Conservation (phyloP, 2,329 filamentous ascomycete genomes). For the Ophiostoma sp. region DNA sequence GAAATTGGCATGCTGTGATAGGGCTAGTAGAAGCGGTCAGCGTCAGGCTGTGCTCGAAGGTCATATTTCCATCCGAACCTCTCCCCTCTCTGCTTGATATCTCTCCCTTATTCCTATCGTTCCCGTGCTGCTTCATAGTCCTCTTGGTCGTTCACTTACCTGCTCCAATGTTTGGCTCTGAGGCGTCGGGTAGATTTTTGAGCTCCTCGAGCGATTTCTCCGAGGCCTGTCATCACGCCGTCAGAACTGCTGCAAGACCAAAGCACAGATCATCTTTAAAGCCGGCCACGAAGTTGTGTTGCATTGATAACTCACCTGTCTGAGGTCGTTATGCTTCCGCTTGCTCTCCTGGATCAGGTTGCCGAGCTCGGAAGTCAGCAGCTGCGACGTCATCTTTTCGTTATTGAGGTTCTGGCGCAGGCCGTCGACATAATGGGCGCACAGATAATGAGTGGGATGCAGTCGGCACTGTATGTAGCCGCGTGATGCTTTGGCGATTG, state of each 20-base stretch:
- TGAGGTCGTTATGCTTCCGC: slow-evolving; percentile 83
- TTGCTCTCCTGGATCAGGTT: slow-evolving; percentile 95
- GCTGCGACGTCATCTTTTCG: slow-evolving; percentile 77
- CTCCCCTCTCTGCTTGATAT: not conserved
- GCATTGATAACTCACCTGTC: slow-evolving; percentile 50
- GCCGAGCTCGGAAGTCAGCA: slow-evolving; percentile 79
- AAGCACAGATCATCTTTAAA: not conserved
- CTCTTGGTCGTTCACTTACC: slow-evolving; percentile 40
- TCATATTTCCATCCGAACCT: not conserved
- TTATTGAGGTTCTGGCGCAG: slow-evolving; percentile 10
- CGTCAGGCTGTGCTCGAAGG: not conserved
- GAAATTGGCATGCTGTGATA: slow-evolving; percentile 75
- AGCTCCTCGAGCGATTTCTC: slow-evolving; percentile 91
- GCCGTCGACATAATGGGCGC: slow-evolving; percentile 23
- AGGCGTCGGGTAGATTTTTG: slow-evolving; percentile 65
- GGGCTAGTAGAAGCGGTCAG: slow-evolving; percentile 50
- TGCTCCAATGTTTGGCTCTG: slow-evolving; percentile 68
- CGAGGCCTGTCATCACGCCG: slow-evolving; percentile 57
- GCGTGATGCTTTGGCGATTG: not conserved
- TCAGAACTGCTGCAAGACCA: not conserved
- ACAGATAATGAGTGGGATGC: not conserved
- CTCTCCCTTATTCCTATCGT: not conserved
- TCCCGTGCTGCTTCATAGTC: not conserved
- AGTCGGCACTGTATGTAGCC: slow-evolving; percentile 8
- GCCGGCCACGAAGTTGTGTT: too few species aligned